Evolutionary conservation across 225 moss, liverwort and hornwort species (phyloP), one percentile per base, ranked within the genome.

Genomic region (Physcomitrium patens): DNA sequence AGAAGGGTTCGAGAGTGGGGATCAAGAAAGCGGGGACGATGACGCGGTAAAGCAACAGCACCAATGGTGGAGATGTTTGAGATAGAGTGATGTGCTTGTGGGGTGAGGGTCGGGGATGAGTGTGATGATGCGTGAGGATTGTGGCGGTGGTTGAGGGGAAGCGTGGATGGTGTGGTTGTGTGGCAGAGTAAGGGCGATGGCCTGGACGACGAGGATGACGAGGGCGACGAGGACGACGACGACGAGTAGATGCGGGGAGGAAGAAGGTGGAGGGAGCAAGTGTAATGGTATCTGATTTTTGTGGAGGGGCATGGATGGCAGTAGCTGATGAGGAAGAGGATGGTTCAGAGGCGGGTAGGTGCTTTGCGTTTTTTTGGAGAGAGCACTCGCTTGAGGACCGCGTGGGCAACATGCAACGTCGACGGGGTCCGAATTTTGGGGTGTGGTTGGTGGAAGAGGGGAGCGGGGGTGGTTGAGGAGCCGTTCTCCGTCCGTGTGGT

Each of bases 121-220:
- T n/a, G 9, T 52, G 52, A 41, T 20, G 47, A 31, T 13, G 11
- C 37, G 27, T 15, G 56, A 60, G 43, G 53, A 62, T 68, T 28
- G 61, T 2, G 54, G 67, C 15, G 72, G 60, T 20, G 55, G 7
- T 46, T 76, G 26, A 80, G 23, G 65, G 54, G 19, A 31, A n/a
- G n/a, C n/a, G n/a, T n/a, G n/a, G n/a, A n/a, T n/a, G 50, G 58
- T 27, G 22, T 27, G 55, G 69, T 50, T 70, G 42, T 62, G 42
- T 65, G 44, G 54, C 77, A 97, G 92, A 94, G 97, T 20, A 93
- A 91, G 65, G 92, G 77, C 0, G 97, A 89, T 45, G 89, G 86
- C 52, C 68, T 88, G 71, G 92, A 94, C 48, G 97, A 95, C 22
- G 94, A 94, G 28, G 97, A 97, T 22, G 97, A 95, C 16, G 95